Evolutionary conservation across 2,329 filamentous ascomycete species (phyloP), one percentile per base, ranked within the genome.

Genomic region (Xylaria hypoxylon): DNA sequence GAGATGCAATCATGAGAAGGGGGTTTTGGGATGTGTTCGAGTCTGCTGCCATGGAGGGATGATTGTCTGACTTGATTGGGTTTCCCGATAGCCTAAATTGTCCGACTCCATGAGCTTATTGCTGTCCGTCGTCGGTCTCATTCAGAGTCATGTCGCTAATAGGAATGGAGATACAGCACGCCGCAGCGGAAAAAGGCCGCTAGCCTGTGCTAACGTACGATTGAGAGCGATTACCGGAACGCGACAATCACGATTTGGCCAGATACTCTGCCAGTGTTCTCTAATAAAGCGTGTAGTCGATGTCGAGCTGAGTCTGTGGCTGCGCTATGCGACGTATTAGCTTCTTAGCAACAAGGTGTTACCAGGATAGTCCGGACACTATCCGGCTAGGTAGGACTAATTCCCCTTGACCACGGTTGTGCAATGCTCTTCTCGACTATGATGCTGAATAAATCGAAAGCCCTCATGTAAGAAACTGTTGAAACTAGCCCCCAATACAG

Each of bases 61-160:
- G 2, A 40, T 47, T 33, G 26, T 58, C 22, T 35, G 53, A 63
- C 51, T 42, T 22, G 28, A 52, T 35, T 47, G 24, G 45, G 47
- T 33, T 45, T 35, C 24, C 31, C 28, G 42, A 59, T 31, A 45
- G 19, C 24, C 45, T 40, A 52, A 58, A 45, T 57, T 33, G 53
- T 31, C 38, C 26, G 53, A 47, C 52, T 45, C 52, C 52, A n/a
- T 42, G 52, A 58, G 22, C 45, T 52, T 53, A 51, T 26, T n/a
- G 58, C 58, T 31, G 15, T 31, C 38, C 22, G 22, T 55, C 52
- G 52, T 40, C 38, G 44, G 38, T 28, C 44, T 47, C 47, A 59
- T 48, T 55, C 7, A 57, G 45, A 28, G 45, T 64, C 61, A 51
- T 58, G 45, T 58, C 53, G 52, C 19, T 50, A 48, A 51, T 38